Evolutionary conservation across 345 rosid species (phyloP), one percentile per base, ranked within the genome.

Genomic region (Psidium guajava): DNA sequence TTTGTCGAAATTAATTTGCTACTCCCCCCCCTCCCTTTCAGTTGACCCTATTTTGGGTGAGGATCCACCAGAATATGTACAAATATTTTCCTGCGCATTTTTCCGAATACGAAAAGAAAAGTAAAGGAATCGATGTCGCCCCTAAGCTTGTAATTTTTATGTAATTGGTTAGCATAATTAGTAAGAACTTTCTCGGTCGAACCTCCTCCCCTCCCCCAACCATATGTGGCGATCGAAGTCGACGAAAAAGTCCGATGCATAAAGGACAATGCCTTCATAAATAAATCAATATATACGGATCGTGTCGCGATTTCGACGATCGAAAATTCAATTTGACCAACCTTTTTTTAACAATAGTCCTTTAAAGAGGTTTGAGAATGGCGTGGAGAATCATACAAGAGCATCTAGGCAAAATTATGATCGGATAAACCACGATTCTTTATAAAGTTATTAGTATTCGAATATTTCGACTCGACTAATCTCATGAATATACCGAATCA

Each of bases 401-500:
- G 0, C 3, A 4, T 18, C 1, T 18, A 0, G 47, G 3, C 3
- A 20, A 36, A 32, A 18, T 36, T 18, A 36, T 20, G 1, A 18
- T 32, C 6, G 6, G 16, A 6, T 2, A 2, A 32, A 27, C 0
- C 2, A 28, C 0, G 0, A 15, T 28, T 15, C 22, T 15, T 15
- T 8, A 18, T 36, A 4, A 32, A 21, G 2, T 32, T 69, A 36
- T 18, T 8, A 9, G 2, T 2, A 4, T 8, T 0, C 22, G 11
- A 36, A 18, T 6, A 36, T 18, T 64, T 2, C 13, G 0, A 36
- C 24, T 16, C 14, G 21, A 36, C 13, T 69, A 20, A 36, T 36
- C 3, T 10, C 1, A 21, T 8, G 44, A 36, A 69, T 7, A 2
- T 28, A 2, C 75, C 75, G 16, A 64, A 28, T 8, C 20, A 4